phyloP scores from a whole-genome alignment of 2,329 filamentous ascomycete species.

The Tolypocladium sp. region DNA sequence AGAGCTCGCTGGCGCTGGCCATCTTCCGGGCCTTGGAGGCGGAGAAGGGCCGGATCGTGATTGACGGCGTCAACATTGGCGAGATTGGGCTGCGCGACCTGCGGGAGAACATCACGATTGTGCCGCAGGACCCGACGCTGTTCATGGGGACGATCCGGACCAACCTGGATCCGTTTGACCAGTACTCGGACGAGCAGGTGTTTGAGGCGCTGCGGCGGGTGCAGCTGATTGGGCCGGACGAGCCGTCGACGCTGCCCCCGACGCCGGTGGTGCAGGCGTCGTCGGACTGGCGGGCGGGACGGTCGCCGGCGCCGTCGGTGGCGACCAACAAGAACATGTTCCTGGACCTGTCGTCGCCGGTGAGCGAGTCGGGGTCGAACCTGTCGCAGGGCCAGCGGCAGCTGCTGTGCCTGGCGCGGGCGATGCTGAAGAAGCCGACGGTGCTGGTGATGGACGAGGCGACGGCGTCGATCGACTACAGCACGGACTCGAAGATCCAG shows the following conservation, averaged over 20 bases:
- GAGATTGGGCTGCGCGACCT: constrained; percentile 87
- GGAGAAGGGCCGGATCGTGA: constrained; percentile 77
- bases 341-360: constrained; percentile 70
- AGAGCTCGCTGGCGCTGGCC: constrained; percentile 88
- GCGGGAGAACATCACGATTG: constrained; percentile 90
- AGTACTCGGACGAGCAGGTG: constrained; percentile 85
- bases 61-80: constrained; percentile 87
- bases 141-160: constrained; percentile 87
- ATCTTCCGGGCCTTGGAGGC: constrained; percentile 92
- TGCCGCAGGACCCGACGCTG: constrained; percentile 91
- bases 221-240: constrained; percentile 66
- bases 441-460: constrained; percentile 99
- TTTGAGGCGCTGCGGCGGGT: constrained; percentile 81
- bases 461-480: constrained; percentile 94
- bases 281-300: constrained; percentile 6
- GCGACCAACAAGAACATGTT: constrained; percentile 91
- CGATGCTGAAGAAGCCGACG: constrained; percentile 81
- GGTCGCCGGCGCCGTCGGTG: constrained; percentile 20
- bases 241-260: constrained; percentile 24
- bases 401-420: constrained; percentile 84
- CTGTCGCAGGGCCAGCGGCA: constrained; percentile 94
- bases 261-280: constrained; percentile 12
- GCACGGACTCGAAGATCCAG: constrained; percentile 91
- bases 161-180: constrained; percentile 86
- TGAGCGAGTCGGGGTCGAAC: constrained; percentile 87